Evolutionary conservation across 1,139 yeast species (phyloP), one percentile per base, ranked within the genome.

Genomic region (Lodderomyces elongisporus): DNA sequence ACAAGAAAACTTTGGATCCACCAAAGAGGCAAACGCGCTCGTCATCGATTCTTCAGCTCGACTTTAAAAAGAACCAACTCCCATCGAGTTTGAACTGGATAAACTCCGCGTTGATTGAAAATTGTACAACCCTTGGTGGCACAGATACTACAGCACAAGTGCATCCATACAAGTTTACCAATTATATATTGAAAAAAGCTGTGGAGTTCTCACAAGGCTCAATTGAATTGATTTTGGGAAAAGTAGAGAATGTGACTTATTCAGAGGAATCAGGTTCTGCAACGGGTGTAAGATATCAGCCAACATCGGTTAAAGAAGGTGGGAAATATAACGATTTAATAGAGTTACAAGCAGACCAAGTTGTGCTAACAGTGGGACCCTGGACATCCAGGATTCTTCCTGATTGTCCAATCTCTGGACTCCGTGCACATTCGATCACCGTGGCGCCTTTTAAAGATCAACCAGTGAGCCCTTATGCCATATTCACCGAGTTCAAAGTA

Each of bases 391-490:
- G 80, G 49, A 74, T 89, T 28, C 63, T 89, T 38, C 95, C 95
- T 2, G 88, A 84, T 46, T 88, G 96, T 54, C 97, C 96, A 18
- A 87, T 89, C 24, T 78, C 89, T 4, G 96, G 96, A 2, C 67
- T 88, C 41, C 70, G 96, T 45, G 97, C 97, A 1, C 97, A 91
- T 60, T 85, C 96, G 21, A 89, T 91, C 51, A 89, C 96, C 3
- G 76, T 91, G 33, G 77, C 85, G 32, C 96, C 97, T 4, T 75
- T 79, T 39, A 64, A 71, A 36, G 78, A 77, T 34, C 76, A 74
- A 31, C 66, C 71, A 10, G 94, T 91, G 16, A 77, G 94, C 10
- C 95, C 98, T 2, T 88, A 81, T 58, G 98, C 97, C 3, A 79
- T 91, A 29, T 93, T 91, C 62, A 87, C 97, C 7, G 97, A 91